These are phyloP conservation scores for Psilocybe sp. DNA, from an alignment of 768 basidiomycete species.

Conservation along the genomic window DNA sequence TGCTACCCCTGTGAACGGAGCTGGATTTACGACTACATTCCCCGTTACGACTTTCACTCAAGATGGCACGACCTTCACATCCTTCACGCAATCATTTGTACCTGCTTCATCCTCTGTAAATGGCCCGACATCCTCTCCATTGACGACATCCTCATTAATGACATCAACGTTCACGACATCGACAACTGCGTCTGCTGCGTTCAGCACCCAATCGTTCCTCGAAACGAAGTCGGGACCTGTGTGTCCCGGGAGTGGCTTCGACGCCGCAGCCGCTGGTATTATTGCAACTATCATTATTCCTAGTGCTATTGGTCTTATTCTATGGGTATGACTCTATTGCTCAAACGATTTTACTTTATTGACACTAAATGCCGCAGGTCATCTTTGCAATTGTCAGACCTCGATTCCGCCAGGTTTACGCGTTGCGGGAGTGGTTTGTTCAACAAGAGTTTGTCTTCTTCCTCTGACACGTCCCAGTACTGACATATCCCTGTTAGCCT, in stretches of 20 bases:
- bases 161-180: slow-evolving; percentile 16
- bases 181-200: slow-evolving; percentile 20
- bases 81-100: slow-evolving; percentile 31
- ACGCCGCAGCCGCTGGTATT: slow-evolving; percentile 60
- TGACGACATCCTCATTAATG: slow-evolving; percentile 15
- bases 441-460: slow-evolving; percentile 48
- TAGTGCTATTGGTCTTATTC: slow-evolving; percentile 54
- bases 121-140: slow-evolving; percentile 18
- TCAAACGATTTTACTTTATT: slow-evolving; percentile 4
- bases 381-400: slow-evolving; percentile 69
- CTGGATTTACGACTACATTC: slow-evolving; percentile 30
- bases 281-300: slow-evolving; percentile 56
- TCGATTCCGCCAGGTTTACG: slow-evolving; percentile 70
- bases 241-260: slow-evolving; percentile 66
- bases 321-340: slow-evolving; percentile 55
- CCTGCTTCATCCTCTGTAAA: slow-evolving; percentile 20
- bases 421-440: slow-evolving; percentile 74
- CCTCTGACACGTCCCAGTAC: background rate
- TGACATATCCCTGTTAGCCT: slow-evolving; percentile 34
- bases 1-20: slow-evolving; percentile 1
- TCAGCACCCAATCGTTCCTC: slow-evolving; percentile 20
- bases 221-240: slow-evolving; percentile 31
- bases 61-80: slow-evolving; percentile 39
- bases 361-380: slow-evolving; percentile 39
- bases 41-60: slow-evolving; percentile 38